Evolutionary conservation across 495 filamentous ascomycete species (phyloP).

Genomic region (Acidiella bohemica): DNA sequence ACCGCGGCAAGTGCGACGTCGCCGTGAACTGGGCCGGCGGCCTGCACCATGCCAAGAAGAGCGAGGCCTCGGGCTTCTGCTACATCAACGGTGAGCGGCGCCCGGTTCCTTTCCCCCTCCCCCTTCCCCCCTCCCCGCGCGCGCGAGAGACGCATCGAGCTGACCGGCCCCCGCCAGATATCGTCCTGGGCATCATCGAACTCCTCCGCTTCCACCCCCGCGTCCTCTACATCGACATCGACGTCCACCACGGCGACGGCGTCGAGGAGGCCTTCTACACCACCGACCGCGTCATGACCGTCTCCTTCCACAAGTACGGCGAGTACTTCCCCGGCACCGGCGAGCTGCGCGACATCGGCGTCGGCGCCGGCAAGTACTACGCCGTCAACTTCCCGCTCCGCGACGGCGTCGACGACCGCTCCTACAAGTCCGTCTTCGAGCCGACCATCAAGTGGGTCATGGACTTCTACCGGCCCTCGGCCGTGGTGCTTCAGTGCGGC

Average conservation of each 20-base stretch:
- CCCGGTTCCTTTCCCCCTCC: too few species aligned
- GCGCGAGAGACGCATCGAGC: too few species aligned
- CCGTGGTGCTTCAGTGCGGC: slow-evolving; percentile 92
- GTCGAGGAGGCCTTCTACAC: slow-evolving; percentile 98
- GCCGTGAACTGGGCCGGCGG: slow-evolving; percentile 97
- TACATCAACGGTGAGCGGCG: slow-evolving; percentile 91
- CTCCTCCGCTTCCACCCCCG: slow-evolving; percentile 86
- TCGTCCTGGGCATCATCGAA: slow-evolving; percentile 90
- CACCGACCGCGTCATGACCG: slow-evolving; percentile 95
- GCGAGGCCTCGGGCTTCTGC: slow-evolving; percentile 93
- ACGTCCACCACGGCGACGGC: slow-evolving; percentile 96
- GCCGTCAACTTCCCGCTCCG: slow-evolving; percentile 93
- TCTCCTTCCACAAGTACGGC: slow-evolving; percentile 97
- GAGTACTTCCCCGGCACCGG: slow-evolving; percentile 98
- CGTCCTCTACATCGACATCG: slow-evolving; percentile 95
- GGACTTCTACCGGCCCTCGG: slow-evolving; percentile 89
- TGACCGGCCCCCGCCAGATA: too few species aligned
- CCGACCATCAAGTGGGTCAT: slow-evolving; percentile 86
- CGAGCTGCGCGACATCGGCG: slow-evolving; percentile 88
- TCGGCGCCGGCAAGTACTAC: slow-evolving; percentile 84
- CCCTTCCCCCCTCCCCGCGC: too few species aligned
- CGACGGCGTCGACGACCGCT: slow-evolving; percentile 84
- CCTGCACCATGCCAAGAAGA: slow-evolving; percentile 93
- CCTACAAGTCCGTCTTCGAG: slow-evolving; percentile 92
- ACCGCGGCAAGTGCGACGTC: slow-evolving; percentile 89